Percentiles rank a stretch among this genome's conserved stretches.
phyloP scores from a whole-genome alignment of 139 green algal species.

The Tetratostichococcus sp. region DNA sequence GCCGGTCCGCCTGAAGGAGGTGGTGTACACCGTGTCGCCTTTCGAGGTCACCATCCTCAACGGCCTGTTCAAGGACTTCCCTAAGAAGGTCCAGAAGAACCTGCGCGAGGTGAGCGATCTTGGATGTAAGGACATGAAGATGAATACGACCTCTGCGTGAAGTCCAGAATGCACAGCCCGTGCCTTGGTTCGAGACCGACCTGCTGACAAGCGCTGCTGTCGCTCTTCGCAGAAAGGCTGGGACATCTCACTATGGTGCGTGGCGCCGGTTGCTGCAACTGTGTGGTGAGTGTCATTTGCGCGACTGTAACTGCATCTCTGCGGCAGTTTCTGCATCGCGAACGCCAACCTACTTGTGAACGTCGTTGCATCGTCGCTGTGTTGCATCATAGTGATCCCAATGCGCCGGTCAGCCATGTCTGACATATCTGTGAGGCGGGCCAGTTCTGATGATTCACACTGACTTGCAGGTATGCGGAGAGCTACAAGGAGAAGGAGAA shows the following conservation, averaged over 20 bases:
- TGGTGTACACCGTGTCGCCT: conserved; percentile 84
- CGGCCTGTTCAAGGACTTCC: conserved; percentile 68
- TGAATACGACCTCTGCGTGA: no score
- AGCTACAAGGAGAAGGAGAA: conserved; percentile 78
- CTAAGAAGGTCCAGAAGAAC: conserved; percentile 49
- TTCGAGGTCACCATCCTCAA: conserved; percentile 77
- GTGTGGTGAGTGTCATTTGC: neutral
- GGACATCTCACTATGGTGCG: neutral
- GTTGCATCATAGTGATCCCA: neutral
- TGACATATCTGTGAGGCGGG: no score
- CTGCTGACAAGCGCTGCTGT: no score
- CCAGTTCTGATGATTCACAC: neutral
- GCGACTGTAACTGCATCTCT: neutral
- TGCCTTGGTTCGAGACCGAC: no score
- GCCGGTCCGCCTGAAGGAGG: conserved; percentile 70
- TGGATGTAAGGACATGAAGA: no score
- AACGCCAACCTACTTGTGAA: no score
- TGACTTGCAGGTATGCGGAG: conserved; percentile 26
- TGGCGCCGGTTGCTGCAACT: neutral
- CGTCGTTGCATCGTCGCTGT: no score
- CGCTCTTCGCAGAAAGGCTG: neutral
- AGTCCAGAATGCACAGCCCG: no score
- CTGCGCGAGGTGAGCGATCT: conserved; percentile 29
- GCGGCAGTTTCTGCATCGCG: neutral
- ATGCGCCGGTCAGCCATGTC: no score